These are phyloP conservation scores for Cutaneotrichosporon sp. DNA, from an alignment of 1,284 basidiomycete genomes.

Conservation along the genomic window DNA sequence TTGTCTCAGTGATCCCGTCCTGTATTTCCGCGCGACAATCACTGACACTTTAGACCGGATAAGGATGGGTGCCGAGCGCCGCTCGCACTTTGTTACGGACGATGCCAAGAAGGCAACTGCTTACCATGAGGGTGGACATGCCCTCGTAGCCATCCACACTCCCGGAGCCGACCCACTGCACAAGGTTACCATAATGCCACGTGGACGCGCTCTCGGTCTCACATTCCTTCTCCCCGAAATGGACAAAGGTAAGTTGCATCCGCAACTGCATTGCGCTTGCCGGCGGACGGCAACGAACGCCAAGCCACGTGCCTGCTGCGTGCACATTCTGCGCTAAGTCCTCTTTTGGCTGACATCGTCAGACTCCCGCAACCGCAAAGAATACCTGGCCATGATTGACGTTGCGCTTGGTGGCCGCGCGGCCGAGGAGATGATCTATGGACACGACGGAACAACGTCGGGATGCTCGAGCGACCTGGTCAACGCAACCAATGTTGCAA, in stretches of 20 bases:
- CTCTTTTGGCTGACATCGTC: not conserved
- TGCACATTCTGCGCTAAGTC: not conserved
- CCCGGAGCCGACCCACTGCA: conserved; percentile 90
- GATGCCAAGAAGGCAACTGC: conserved; percentile 82
- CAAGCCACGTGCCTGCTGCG: too few species aligned
- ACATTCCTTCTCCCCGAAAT: conserved; percentile 81
- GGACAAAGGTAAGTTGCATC: conserved; percentile 53
- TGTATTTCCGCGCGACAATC: too few species aligned
- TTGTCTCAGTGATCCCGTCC: too few species aligned
- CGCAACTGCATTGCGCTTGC: too few species aligned
- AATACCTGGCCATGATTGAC: conserved; percentile 60
- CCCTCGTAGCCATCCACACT: conserved; percentile 83
- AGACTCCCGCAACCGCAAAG: conserved; percentile 46
- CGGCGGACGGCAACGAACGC: too few species aligned
- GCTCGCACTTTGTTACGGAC: conserved; percentile 77
- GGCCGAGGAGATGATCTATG: conserved; percentile 88
- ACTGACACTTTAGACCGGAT: conserved; percentile 65
- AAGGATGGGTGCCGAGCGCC: conserved; percentile 88
- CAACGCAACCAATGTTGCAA: conserved; percentile 71
- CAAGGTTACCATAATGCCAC: conserved; percentile 91
- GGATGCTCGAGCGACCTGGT: conserved; percentile 84
- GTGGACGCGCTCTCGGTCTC: conserved; percentile 84
- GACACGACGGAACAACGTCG: conserved; percentile 76
- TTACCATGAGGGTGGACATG: conserved; percentile 95
- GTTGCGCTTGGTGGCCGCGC: conserved; percentile 89